Evolutionary conservation across 2,329 filamentous ascomycete species (phyloP), one percentile per base, ranked within the genome.

Genomic region (Rhexocercosporidium sp.): DNA sequence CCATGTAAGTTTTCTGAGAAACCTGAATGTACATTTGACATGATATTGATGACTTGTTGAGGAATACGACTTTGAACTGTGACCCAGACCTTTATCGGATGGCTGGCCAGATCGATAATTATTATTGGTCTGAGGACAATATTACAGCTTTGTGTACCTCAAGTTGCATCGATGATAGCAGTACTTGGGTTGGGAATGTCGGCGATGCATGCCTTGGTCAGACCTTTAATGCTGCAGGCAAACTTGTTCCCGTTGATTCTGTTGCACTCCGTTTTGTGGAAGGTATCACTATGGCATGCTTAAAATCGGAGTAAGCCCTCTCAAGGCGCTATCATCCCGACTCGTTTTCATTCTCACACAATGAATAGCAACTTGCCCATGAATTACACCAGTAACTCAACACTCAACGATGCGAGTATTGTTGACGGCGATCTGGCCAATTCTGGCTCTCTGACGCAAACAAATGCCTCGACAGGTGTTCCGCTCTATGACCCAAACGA

Each of bases 101-200:
- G 12, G 22, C 29, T 3, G n/a, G 34, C 3, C n/a, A 22, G 22
- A 3, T 59, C 1, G 39, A 25, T 11, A 37, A 5, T 3, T 20
- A 20, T 41, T 59, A 59, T 59, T 59, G 54, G 54, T 59, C 34
- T 59, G 18, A 34, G 25, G 29, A 59, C 31, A 59, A 59, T 18
- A 7, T 59, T 1, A 59, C 54, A 3, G 34, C 54, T 11, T 39
- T 59, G 9, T 59, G 54, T 31, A 59, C 54, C 4, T n/a, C n/a
- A 39, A 39, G 39, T 41, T 59, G 54, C 18, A 6, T 39, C 29
- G 39, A 31, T 41, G 34, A 34, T 6, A 34, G 34, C 16, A 39
- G 31, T 7, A 5, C 31, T 59, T 59, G 54, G 54, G 31, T 39
- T 59, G 34, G 31, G 1, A 39, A 34, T 14, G 54, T 59, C 16